phyloP scores from a whole-genome alignment of 1,284 basidiomycete species.

The Ganoderma multipileum region DNA sequence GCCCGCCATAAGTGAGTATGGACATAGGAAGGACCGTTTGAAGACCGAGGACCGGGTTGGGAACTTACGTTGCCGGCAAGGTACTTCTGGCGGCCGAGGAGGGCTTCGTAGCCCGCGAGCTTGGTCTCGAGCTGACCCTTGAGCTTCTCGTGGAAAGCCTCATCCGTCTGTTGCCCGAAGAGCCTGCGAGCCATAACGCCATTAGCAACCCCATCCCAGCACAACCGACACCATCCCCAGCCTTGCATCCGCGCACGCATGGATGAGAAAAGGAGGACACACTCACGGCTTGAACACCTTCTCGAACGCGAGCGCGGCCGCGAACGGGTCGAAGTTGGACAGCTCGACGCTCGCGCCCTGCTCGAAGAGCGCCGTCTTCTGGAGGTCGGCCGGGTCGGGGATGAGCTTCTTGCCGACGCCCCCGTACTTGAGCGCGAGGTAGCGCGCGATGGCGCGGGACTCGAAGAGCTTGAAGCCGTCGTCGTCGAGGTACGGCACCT shows the following conservation, averaged over 20 bases:
- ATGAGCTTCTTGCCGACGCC: slow-evolving; percentile 46
- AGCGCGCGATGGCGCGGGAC: slow-evolving; percentile 60
- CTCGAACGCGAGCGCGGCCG: slow-evolving; percentile 48
- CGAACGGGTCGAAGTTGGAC: slow-evolving; percentile 57
- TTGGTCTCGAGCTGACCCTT: background rate
- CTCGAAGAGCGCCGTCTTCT: slow-evolving; percentile 56
- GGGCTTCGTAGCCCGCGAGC: background rate
- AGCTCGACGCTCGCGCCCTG: slow-evolving; percentile 62
- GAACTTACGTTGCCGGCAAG: slow-evolving; percentile 48
- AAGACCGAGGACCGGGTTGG: background rate
- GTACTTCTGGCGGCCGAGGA: slow-evolving; percentile 51
- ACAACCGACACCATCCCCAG: too few species aligned
- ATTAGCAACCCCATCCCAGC: background rate
- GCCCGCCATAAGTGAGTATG: background rate
- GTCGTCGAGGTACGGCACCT: slow-evolving; percentile 66
- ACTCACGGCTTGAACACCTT: slow-evolving; percentile 54
- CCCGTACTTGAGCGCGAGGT: slow-evolving; percentile 53
- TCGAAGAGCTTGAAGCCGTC: slow-evolving; percentile 57
- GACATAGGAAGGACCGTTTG: background rate
- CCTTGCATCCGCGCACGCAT: too few species aligned
- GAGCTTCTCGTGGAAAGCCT: background rate
- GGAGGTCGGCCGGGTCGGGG: slow-evolving; percentile 38
- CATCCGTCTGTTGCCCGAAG: background rate
- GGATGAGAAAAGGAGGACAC: background rate
- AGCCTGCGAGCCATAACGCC: background rate